Evolutionary conservation across 352 stramenopile genomes (phyloP), one percentile per base, ranked within the genome.

Genomic region (Phytopythium cucurbitacearum): DNA sequence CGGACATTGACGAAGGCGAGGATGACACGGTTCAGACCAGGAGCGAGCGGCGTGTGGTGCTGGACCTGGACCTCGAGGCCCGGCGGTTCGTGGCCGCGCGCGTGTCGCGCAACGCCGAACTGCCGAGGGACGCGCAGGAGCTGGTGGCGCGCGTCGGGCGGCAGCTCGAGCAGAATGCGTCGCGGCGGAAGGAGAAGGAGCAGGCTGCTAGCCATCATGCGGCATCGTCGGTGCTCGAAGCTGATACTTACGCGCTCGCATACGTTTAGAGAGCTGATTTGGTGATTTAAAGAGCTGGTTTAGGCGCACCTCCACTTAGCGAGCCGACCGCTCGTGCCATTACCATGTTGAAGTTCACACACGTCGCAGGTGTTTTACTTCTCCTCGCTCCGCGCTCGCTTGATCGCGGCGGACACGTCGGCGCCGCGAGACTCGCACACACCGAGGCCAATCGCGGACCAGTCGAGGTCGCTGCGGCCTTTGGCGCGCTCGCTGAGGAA

Each of bases 371-470:
- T 44, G 40, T 12, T n/a, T 51, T 37, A 41, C 33, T 40, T 12
- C 7, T 37, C 8, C n/a, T 59, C 51, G 4, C 52, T 53, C 10
- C 72, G 64, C 16, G 72, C 62, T 1, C 59, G 60, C 38, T 66
- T 48, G 41, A 83, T 61, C 11, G 69, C 69, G 3, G 56, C 55
- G 11, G 69, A 68, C 13, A 87, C 71, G 43, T 91, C 69, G 16
- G 89, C 71, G 2, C 82, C 82, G 13, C 67, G 71, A 3, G 82
- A 76, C 39, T 85, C 76, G 43, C 64, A 81, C 8, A 80, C 73
- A 0, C 67, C 69, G 6, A 93, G 67, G 3, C 73, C 77, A 43
- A 93, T 85, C 2, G 79, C 83, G 4, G 72, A 87, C 83, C 82
- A 94, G 54, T 94, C 83, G 10, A 94, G 53, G 32, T 87, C 73